Conservation (phyloP, 768 basidiomycete species). For the Amanita phalloides region DNA sequence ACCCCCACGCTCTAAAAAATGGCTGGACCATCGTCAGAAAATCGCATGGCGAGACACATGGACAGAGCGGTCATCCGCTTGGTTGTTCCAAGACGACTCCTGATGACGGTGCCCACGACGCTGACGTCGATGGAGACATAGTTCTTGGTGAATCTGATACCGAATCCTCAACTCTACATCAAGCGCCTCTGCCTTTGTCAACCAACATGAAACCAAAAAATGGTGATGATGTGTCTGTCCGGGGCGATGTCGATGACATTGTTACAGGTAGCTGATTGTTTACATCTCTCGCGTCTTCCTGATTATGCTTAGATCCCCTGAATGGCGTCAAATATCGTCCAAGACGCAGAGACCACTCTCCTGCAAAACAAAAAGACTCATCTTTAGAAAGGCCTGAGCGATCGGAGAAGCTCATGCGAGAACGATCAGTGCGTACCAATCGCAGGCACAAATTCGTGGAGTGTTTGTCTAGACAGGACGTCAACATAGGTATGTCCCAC, state of each 20-base stretch:
- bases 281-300: slow-evolving; percentile 9
- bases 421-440: slow-evolving; percentile 70
- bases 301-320: slow-evolving; percentile 44
- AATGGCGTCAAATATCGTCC: slow-evolving; percentile 37
- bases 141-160: slow-evolving; percentile 67
- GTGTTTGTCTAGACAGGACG: slow-evolving; percentile 64
- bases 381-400: slow-evolving; percentile 24
- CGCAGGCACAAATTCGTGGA: slow-evolving; percentile 75
- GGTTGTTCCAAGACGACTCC: slow-evolving; percentile 12
- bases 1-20: slow-evolving; percentile 33
- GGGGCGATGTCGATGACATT: slow-evolving; percentile 63
- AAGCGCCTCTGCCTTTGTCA: slow-evolving; percentile 14
- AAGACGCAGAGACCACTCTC: slow-evolving; percentile 25
- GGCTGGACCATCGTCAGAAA: slow-evolving; percentile 72
- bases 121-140: slow-evolving; percentile 69
- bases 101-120: slow-evolving; percentile 31
- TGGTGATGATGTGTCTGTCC: slow-evolving; percentile 39
- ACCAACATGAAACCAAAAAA: slow-evolving; percentile 29
- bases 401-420: slow-evolving; percentile 54
- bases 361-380: slow-evolving; percentile 14
- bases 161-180: slow-evolving; percentile 26
- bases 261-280: slow-evolving; percentile 49
- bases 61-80: slow-evolving; percentile 11
- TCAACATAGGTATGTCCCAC: slow-evolving; percentile 61
- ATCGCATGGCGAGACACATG: slow-evolving; percentile 16